phyloP scores from a whole-genome alignment of 164 flowering plant genomes.

The Houttuynia cordata region DNA sequence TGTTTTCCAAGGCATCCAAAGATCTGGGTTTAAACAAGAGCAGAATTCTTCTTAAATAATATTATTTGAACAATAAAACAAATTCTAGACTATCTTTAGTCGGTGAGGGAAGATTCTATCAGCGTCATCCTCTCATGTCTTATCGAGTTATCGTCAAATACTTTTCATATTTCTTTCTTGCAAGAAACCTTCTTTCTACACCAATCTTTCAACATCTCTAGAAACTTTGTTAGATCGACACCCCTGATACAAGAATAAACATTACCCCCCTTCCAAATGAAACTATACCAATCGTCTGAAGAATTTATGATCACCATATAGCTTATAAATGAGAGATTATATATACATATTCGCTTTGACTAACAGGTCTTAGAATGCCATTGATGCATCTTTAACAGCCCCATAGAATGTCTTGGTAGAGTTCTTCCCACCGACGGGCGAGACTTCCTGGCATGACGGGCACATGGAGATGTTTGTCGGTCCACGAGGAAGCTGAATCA shows the following conservation, averaged over 20 bases:
- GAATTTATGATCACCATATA: neutral
- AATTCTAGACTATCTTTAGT: neutral
- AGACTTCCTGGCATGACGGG: conserved; percentile 16
- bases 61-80: neutral
- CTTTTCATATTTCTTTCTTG: neutral
- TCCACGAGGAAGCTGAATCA: conserved; percentile 12
- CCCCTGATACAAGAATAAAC: too few species aligned
- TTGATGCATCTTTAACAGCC: neutral
- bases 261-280: neutral
- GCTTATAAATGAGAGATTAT: neutral
- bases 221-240: too few species aligned
- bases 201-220: too few species aligned
- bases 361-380: neutral
- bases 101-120: neutral
- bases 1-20: neutral
- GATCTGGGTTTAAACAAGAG: neutral
- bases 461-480: conserved; percentile 12
- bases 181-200: neutral
- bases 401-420: neutral
- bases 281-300: too few species aligned
- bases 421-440: neutral
- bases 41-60: neutral
- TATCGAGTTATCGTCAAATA: neutral
- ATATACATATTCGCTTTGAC: neutral
- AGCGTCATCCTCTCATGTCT: neutral